phyloP scores from a whole-genome alignment of 192 early-diverging fungal species.

The Podila verticillata region DNA sequence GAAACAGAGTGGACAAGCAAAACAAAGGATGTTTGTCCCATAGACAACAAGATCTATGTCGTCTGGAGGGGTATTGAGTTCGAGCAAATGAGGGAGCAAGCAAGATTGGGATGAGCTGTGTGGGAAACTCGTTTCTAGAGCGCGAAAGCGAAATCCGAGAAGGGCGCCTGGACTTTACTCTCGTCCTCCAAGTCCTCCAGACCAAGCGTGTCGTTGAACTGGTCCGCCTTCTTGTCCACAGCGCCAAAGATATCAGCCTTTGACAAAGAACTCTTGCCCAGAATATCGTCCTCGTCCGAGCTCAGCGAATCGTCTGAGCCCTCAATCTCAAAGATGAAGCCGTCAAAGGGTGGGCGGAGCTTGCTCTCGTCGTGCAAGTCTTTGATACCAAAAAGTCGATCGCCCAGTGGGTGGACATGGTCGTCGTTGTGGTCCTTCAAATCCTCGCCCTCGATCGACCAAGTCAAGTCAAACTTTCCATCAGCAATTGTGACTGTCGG shows the following conservation, averaged over 20 bases:
- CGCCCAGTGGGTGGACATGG: conserved; percentile 1
- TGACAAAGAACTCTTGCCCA: neutral
- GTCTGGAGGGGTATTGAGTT: neutral
- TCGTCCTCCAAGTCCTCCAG: conserved; percentile 31
- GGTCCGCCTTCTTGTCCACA: conserved; percentile 12
- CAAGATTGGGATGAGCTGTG: too few relatives aligned
- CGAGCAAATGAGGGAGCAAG: neutral
- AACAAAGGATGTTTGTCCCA: neutral
- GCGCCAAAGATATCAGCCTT: neutral
- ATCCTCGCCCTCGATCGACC: conserved; percentile 23
- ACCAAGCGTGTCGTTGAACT: conserved; percentile 11
- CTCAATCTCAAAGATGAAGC: conserved; percentile 32
- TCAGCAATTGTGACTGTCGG: neutral
- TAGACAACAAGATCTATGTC: too few relatives aligned
- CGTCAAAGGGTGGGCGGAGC: conserved; percentile 37
- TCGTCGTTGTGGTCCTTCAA: neutral
- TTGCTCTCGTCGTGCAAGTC: conserved; percentile 31
- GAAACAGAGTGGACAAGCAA: neutral
- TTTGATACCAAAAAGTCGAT: conserved; percentile 33
- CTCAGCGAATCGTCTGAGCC: conserved; percentile 41
- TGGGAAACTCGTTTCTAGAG: neutral
- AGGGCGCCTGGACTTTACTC: conserved; percentile 31
- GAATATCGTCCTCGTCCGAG: conserved; percentile 39
- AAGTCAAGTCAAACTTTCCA: conserved; percentile 16
- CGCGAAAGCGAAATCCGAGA: conserved; percentile 38